Conservation (phyloP, 208 protist species). For the Acanthamoeba healyi region DNA sequence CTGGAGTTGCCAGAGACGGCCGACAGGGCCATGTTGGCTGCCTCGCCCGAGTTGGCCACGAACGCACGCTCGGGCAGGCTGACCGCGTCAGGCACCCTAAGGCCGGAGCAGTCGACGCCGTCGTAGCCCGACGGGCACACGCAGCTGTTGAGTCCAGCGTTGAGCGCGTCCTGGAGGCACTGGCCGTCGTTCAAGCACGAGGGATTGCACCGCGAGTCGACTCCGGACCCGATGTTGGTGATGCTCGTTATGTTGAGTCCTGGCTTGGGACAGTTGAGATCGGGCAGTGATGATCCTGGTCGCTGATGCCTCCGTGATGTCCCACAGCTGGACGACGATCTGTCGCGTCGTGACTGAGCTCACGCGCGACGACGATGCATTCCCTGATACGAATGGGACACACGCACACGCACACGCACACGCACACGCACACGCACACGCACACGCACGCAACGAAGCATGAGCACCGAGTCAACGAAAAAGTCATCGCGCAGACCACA, state of each 20-base stretch:
- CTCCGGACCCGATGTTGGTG: neutral
- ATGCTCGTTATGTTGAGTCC: neutral
- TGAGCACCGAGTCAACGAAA: too few species aligned
- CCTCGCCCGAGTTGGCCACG: neutral
- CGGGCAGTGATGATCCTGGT: too few species aligned
- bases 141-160: neutral
- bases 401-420: too few species aligned
- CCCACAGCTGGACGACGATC: too few species aligned
- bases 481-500: too few species aligned
- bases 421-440: too few species aligned
- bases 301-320: too few species aligned
- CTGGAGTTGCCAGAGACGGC: neutral
- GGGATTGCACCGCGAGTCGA: constrained; percentile 17
- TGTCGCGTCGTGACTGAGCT: too few species aligned
- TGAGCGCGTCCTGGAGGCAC: neutral
- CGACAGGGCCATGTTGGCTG: neutral
- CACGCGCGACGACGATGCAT: too few species aligned
- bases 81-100: neutral
- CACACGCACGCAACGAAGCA: too few species aligned
- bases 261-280: neutral
- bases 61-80: neutral
- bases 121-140: neutral
- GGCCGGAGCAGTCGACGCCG: neutral
- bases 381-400: too few species aligned
- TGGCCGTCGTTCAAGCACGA: constrained; percentile 14